Conservation (phyloP, 2,329 filamentous ascomycete species). For the Ciborinia camelliae region DNA sequence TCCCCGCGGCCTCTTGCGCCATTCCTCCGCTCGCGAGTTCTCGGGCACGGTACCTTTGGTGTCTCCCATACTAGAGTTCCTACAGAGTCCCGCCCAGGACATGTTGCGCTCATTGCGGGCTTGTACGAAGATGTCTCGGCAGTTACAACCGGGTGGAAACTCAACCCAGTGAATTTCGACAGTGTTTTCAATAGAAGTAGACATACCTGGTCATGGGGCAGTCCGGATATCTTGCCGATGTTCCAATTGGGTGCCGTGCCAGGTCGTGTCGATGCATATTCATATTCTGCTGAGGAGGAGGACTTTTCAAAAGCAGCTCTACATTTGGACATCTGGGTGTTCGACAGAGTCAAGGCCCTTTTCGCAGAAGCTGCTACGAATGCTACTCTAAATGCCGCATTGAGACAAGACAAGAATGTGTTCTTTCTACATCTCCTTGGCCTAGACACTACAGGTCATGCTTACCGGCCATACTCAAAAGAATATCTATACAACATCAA, state of each 20-base stretch:
- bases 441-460: constrained; percentile 85
- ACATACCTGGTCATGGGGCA: constrained; percentile 99
- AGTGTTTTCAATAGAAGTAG: constrained; percentile 96
- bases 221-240: constrained; percentile 96
- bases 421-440: constrained; percentile 95
- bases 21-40: constrained; percentile 82
- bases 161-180: constrained; percentile 97
- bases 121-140: constrained; percentile 97
- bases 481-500: constrained; percentile 96
- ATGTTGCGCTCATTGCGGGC: constrained; percentile 94
- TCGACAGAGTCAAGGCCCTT: constrained; percentile 84
- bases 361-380: constrained; percentile 80
- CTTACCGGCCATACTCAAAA: constrained; percentile 84
- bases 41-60: constrained; percentile 90
- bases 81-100: constrained; percentile 91
- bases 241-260: constrained; percentile 90
- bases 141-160: constrained; percentile 95
- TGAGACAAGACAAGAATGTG: constrained; percentile 82
- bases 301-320: constrained; percentile 84
- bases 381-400: constrained; percentile 64
- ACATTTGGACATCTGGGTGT: constrained; percentile 88
- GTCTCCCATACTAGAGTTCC: constrained; percentile 96
- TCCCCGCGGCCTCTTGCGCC: constrained; percentile 79
- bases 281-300: constrained; percentile 79
- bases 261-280: constrained; percentile 81